Evolutionary conservation across 2,329 filamentous ascomycete genomes (phyloP).

Genomic region (Claviceps arundinis): DNA sequence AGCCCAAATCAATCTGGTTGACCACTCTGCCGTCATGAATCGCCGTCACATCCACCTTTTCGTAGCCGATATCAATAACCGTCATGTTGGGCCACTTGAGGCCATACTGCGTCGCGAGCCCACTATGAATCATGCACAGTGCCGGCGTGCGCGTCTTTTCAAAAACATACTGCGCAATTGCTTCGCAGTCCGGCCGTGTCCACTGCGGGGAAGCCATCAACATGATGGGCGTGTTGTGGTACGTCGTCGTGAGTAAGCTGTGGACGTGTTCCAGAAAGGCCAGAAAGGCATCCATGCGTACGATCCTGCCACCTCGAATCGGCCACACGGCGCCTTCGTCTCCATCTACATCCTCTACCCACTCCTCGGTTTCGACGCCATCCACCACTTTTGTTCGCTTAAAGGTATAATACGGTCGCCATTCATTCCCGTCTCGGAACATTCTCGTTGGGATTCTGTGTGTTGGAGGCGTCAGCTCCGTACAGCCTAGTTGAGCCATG

Average conservation of each 20-base stretch:
- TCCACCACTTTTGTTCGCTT: conserved; percentile 42
- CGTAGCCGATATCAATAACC: conserved; percentile 79
- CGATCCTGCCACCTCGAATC: conserved; percentile 65
- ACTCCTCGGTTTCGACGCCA: conserved; percentile 47
- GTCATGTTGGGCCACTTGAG: conserved; percentile 64
- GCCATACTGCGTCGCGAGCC: conserved; percentile 76
- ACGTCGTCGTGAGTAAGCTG: conserved; percentile 74
- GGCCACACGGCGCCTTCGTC: conserved; percentile 86
- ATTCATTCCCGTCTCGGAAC: conserved; percentile 77
- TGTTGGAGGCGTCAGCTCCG: conserved; percentile 81
- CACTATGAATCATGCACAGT: conserved; percentile 81
- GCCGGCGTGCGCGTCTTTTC: conserved; percentile 94
- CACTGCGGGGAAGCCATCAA: conserved; percentile 82
- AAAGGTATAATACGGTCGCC: conserved; percentile 63
- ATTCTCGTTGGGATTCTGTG: conserved; percentile 84
- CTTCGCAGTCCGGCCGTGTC: conserved; percentile 78
- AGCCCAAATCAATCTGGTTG: conserved; percentile 52
- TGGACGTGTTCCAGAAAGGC: conserved; percentile 88
- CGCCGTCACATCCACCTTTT: conserved; percentile 87
- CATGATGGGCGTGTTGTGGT: conserved; percentile 92
- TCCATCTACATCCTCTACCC: conserved; percentile 79
- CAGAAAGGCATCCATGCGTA: conserved; percentile 85
- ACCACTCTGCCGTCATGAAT: conserved; percentile 67
- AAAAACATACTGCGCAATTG: conserved; percentile 86
- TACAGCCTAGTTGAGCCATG: conserved; percentile 79